A percentile compares a stretch with the other conserved stretches of the same genome.
phyloP scores from a whole-genome alignment of 169 alveolate species.

The Eimeria sp. region DNA sequence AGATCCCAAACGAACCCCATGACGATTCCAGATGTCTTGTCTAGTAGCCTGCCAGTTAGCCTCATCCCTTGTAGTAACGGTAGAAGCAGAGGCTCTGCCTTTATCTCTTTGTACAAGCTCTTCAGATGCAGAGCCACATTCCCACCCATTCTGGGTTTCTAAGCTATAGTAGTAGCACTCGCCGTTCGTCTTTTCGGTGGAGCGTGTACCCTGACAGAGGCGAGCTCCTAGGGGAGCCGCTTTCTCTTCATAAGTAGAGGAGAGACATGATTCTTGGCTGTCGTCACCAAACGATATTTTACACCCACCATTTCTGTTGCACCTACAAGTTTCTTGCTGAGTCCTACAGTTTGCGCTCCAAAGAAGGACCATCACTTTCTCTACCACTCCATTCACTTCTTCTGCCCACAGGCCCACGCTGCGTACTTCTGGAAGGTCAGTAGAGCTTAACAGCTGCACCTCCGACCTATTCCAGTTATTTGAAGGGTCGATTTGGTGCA shows the following conservation, averaged over 20 bases:
- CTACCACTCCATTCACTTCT: constrained; percentile 1
- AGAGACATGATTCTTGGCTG: constrained; percentile 5
- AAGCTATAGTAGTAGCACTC: constrained; percentile 32
- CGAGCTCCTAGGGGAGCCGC: constrained; percentile 40
- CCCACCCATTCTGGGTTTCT: constrained; percentile 18
- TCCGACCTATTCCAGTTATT: constrained; percentile 9
- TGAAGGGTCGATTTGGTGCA: constrained; percentile 28
- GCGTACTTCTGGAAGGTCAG: constrained; percentile 50
- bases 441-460: constrained; percentile 13
- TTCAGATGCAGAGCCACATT: constrained; percentile 31
- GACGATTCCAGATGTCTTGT: constrained; percentile 39
- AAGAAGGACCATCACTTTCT: constrained; percentile 29
- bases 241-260: constrained; percentile 30
- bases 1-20: constrained; percentile 43
- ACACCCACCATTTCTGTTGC: constrained; percentile 38
- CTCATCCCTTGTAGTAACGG: background rate
- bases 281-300: background rate
- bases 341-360: constrained; percentile 47
- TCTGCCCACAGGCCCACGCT: constrained; percentile 47
- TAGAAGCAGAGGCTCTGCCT: background rate
- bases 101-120: background rate
- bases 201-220: constrained; percentile 34
- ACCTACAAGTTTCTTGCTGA: constrained; percentile 27
- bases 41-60: constrained; percentile 28
- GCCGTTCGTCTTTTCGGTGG: constrained; percentile 2